Evolutionary conservation across 1,139 yeast genomes (phyloP).

Genomic region (Kurtzmaniella quercitrusa): DNA sequence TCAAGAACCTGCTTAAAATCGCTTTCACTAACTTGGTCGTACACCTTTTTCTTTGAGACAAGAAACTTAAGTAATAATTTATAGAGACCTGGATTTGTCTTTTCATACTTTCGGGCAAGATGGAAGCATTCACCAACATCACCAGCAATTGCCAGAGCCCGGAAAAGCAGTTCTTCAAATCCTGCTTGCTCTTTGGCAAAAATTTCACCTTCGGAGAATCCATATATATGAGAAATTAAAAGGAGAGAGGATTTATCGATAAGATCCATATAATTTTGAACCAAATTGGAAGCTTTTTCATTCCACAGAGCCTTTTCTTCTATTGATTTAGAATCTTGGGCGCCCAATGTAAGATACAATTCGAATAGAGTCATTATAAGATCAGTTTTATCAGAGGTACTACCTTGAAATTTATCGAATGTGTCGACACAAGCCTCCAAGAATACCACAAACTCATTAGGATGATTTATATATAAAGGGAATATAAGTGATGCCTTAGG

Average conservation of each 20-base stretch:
- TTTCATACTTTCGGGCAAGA: slow-evolving; percentile 58
- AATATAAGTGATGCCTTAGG: slow-evolving; percentile 88
- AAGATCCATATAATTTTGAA: slow-evolving; percentile 35
- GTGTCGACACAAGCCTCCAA: slow-evolving; percentile 86
- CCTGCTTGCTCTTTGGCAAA: slow-evolving; percentile 37
- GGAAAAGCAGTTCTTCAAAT: slow-evolving; percentile 60
- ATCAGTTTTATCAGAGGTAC: slow-evolving; percentile 63
- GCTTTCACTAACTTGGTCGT: slow-evolving; percentile 50
- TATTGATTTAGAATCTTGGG: slow-evolving; percentile 26
- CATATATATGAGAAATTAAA: slow-evolving; percentile 63
- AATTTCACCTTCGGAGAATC: slow-evolving; percentile 47
- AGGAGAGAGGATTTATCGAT: slow-evolving; percentile 61
- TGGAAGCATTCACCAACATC: slow-evolving; percentile 56
- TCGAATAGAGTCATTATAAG: slow-evolving; percentile 77
- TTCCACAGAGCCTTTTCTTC: slow-evolving; percentile 50
- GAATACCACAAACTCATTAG: slow-evolving; percentile 88
- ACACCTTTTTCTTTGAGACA: slow-evolving; percentile 52
- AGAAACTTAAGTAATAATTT: slow-evolving; percentile 63
- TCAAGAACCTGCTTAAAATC: slow-evolving; percentile 49
- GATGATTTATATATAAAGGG: slow-evolving; percentile 78
- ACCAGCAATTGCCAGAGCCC: slow-evolving; percentile 55
- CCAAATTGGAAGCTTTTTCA: slow-evolving; percentile 54
- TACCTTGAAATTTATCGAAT: slow-evolving; percentile 73
- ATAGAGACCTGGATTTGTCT: slow-evolving; percentile 59
- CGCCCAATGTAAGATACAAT: slow-evolving; percentile 64